Evolutionary conservation across 768 basidiomycete genomes (phyloP).

Genomic region (Paxillus ammoniavirescens): DNA sequence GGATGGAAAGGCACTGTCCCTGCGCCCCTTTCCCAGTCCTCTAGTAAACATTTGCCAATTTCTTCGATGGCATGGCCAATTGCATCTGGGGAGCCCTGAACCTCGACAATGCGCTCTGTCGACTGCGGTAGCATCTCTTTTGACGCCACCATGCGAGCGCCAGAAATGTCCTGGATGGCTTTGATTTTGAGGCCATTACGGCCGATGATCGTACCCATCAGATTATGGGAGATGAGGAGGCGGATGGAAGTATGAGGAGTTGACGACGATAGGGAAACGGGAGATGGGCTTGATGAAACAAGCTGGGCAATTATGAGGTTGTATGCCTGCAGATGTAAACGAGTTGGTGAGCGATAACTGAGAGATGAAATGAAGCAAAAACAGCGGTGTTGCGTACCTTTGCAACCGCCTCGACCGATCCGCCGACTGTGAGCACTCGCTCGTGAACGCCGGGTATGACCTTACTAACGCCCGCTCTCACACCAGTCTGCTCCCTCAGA

Average conservation of each 20-base stretch:
- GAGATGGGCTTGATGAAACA: slow-evolving; percentile 74
- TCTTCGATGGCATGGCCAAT: slow-evolving; percentile 94
- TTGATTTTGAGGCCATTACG: slow-evolving; percentile 97
- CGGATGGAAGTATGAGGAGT: slow-evolving; percentile 82
- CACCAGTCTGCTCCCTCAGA: slow-evolving; percentile 90
- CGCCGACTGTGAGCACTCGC: slow-evolving; percentile 92
- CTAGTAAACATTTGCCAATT: slow-evolving; percentile 91
- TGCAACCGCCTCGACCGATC: slow-evolving; percentile 88
- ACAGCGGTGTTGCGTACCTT: slow-evolving; percentile 53
- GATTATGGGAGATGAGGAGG: slow-evolving; percentile 96
- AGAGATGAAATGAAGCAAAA: background rate
- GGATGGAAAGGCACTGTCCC: slow-evolving; percentile 98
- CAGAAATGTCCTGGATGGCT: slow-evolving; percentile 94
- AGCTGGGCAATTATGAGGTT: slow-evolving; percentile 92
- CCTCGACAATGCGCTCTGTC: slow-evolving; percentile 97
- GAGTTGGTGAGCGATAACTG: slow-evolving; percentile 7
- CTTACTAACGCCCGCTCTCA: slow-evolving; percentile 98
- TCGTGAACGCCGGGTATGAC: slow-evolving; percentile 98
- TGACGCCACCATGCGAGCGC: slow-evolving; percentile 96
- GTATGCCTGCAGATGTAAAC: slow-evolving; percentile 66
- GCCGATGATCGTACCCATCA: slow-evolving; percentile 99
- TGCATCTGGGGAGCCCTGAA: slow-evolving; percentile 89
- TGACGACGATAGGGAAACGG: slow-evolving; percentile 66
- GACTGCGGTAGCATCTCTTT: slow-evolving; percentile 99
- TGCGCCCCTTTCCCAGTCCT: slow-evolving; percentile 93